Evolutionary conservation across 2,329 filamentous ascomycete genomes (phyloP).

Genomic region (Sporothrix inflata): DNA sequence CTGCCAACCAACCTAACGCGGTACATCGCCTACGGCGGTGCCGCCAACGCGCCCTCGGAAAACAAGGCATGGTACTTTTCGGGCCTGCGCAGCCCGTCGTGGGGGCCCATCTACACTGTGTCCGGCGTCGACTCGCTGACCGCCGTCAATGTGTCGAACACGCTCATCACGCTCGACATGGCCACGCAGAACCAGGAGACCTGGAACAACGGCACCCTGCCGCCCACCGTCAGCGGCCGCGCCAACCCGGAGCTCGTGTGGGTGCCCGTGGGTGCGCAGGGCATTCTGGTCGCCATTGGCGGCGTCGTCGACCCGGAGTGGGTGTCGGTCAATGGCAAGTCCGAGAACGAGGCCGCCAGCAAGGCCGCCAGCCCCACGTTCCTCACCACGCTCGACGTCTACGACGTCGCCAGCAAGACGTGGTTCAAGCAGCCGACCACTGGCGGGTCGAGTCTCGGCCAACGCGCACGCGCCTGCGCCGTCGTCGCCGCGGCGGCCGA

Average conservation of each 20-base stretch:
- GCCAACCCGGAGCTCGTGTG: constrained; percentile 69
- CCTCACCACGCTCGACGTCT: constrained; percentile 75
- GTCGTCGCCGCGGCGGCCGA: constrained; percentile 74
- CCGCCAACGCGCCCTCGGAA: constrained; percentile 68
- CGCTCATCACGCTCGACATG: constrained; percentile 66
- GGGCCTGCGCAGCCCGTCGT: constrained; percentile 57
- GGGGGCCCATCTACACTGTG: constrained; percentile 52
- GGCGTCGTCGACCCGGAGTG: constrained; percentile 69
- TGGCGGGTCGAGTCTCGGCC: constrained; percentile 58
- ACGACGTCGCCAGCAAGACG: constrained; percentile 69
- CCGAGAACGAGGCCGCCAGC: constrained; percentile 44
- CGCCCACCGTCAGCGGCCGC: constrained; percentile 53
- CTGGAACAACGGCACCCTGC: constrained; percentile 63
- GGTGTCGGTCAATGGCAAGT: constrained; percentile 36
- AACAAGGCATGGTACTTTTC: constrained; percentile 74
- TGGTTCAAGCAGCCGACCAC: constrained; percentile 77
- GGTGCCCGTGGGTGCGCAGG: constrained; percentile 76
- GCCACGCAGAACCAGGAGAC: constrained; percentile 49
- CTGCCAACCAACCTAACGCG: constrained; percentile 56
- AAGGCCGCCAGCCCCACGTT: constrained; percentile 69
- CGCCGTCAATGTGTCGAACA: constrained; percentile 56
- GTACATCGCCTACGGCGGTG: constrained; percentile 67
- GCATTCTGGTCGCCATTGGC: constrained; percentile 76
- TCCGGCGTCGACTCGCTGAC: constrained; percentile 41
- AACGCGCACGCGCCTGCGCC: constrained; percentile 70